Base-by-base conservation (phyloP, 139 green algal genomes). In the Monoraphidium neglectum region DNA sequence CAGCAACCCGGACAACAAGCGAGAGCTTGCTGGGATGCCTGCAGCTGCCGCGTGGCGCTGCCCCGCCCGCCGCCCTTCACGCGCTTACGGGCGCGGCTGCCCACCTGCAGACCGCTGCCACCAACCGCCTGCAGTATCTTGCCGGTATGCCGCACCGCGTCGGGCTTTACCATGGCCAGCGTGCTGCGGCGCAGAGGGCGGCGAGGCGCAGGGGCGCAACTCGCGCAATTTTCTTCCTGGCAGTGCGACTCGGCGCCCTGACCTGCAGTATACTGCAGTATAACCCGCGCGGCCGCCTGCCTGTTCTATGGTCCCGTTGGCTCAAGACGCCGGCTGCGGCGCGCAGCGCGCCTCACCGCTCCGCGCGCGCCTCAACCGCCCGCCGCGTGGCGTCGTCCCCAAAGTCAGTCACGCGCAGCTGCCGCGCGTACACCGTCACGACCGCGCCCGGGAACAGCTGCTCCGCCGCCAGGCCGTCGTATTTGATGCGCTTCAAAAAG, bases 161-260 rank as follows among this genome's bases (percentile, higher is more conserved):
- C 88, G 2, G 92, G 91, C 82, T 96, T 95, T 30, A 97, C 77
- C 78, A 97, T 89, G 2, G 86, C 92, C 5, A 94, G 77, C 0
- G 91, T 95, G 72, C 90, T 94, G 83, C 59, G 77, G 15, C 33
- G 8, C 24, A 40, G n/a, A n/a, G n/a, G n/a, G n/a, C n/a, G n/a
- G n/a, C n/a, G n/a, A n/a, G n/a, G n/a, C n/a, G n/a, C n/a, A n/a
- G n/a, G n/a, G n/a, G n/a, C n/a, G n/a, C n/a, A n/a, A n/a, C n/a
- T n/a, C n/a, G n/a, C n/a, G n/a, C n/a, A n/a, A n/a, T n/a, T 35
- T 74, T n/a, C 33, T n/a, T 26, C n/a, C 2, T 28, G 32, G 4
- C 13, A 66, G 53, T 38, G 69, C 56, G 8, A 32, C 26, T 62
- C 30, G 67, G 68, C 51, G n/a, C 30, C 51, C 23, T n/a, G 28